Base-by-base conservation (phyloP, 306 rosid species). In the Prunus persica region DNA sequence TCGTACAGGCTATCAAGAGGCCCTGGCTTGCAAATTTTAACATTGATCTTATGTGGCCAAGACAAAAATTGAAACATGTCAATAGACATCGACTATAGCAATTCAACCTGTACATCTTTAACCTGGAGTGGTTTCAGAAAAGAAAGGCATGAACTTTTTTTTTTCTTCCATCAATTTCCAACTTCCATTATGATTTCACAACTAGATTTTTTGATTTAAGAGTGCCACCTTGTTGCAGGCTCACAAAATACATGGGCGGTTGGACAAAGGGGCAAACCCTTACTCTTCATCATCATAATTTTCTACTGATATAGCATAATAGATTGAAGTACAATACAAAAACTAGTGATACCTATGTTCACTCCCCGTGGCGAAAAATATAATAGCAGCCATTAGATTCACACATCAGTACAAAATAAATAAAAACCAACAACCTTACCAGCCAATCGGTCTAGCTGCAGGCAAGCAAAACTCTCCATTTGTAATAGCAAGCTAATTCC, bases 391-490 rank as follows among this genome's bases (percentile, higher is more conserved):
- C 65, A 4, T 38, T 10, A 13, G 14, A 72, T 30, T 5, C 8
- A 19, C 16, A n/a, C 11, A 54, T 52, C n/a, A 24, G 3, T 38
- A 22, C 43, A 34, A 11, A 41, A 43, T 2, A 41, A 66, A 8
- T 6, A 11, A 11, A 49, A 79, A 25, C 16, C 19, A 49, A 22
- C 19, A 45, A 67, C 24, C 84, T 43, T 81, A 76, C 80, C 80
- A 20, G 55, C 51, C 60, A 45, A 62, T 16, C 65, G 8, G 38
- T 34, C 27, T 65, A 34, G 25, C 25, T 12, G 67, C 55, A 58
- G 24, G 67, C 25, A 43, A 41, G 67, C 24, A 57, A 27, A 19
- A 57, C 65, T 72, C 63, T 28, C 5, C 34, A 14, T 28, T 49
- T 56, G 24, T 63, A 56, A 38, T 45, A 61, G 30, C 63, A 64